A percentile compares a stretch with the other conserved stretches of the same genome.
phyloP scores from a whole-genome alignment of 352 stramenopile species.

The Phytophthora pluvialis region DNA sequence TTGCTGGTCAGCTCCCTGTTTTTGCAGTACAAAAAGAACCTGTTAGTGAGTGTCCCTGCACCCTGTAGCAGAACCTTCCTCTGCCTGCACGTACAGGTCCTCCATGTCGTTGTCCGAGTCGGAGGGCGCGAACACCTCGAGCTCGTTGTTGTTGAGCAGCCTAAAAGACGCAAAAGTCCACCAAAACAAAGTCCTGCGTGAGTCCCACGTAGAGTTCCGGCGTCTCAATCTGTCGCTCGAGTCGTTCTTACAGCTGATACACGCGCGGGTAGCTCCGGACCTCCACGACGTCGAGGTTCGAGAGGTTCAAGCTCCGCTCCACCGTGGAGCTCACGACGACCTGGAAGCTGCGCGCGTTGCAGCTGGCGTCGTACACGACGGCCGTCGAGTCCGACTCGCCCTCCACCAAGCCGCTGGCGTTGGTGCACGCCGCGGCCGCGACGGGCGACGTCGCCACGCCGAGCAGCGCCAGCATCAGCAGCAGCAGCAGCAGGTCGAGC shows the following conservation, averaged over 20 bases:
- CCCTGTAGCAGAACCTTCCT: too few species aligned
- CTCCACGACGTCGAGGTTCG: conserved; percentile 53
- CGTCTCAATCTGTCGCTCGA: background rate
- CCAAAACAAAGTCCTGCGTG: conserved; percentile 3
- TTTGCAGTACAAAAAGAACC: background rate
- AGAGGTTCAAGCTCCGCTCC: conserved; percentile 68
- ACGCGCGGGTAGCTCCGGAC: conserved; percentile 62
- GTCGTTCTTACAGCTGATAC: conserved; percentile 48
- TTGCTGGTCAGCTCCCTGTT: conserved; percentile 53
- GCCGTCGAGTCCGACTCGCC: conserved; percentile 44
- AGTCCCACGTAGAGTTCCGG: background rate
- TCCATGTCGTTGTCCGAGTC: conserved; percentile 61
- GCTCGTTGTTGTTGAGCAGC: conserved; percentile 59
- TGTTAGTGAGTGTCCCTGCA: background rate
- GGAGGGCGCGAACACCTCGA: conserved; percentile 53
- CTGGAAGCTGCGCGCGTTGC: conserved; percentile 48
- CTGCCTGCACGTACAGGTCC: conserved; percentile 39
- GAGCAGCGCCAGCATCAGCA: conserved; percentile 20
- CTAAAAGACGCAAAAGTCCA: conserved; percentile 15
- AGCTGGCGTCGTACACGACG: conserved; percentile 60
- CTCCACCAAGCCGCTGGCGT: conserved; percentile 52
- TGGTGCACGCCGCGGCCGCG: conserved; percentile 29
- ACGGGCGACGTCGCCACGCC: conserved; percentile 8
- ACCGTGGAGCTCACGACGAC: conserved; percentile 39
- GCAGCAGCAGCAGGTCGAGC: conserved; percentile 12